Evolutionary conservation across 176 grass and related monocot species (phyloP).

Genomic region (Olyra latifolia): DNA sequence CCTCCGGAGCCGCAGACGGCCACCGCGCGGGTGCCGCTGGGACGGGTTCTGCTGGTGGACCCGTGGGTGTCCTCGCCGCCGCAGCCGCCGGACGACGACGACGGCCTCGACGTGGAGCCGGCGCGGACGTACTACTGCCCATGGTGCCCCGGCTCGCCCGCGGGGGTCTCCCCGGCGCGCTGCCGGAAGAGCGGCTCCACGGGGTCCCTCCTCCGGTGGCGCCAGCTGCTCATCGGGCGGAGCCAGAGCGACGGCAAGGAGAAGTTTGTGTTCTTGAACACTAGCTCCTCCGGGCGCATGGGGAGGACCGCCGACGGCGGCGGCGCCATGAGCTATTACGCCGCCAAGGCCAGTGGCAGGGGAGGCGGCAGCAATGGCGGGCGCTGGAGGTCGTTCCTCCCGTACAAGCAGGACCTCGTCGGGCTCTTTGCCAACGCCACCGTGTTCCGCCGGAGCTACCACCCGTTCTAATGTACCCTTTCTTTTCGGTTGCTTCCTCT

Average conservation of each 20-base stretch:
- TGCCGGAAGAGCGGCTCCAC: constrained; percentile 72
- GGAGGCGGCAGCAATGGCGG: background rate
- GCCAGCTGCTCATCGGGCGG: constrained; percentile 46
- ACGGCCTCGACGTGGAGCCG: constrained; percentile 34
- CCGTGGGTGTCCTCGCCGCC: constrained; percentile 5
- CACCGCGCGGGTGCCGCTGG: constrained; percentile 42
- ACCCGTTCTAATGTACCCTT: constrained; percentile 41
- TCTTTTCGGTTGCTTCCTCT: background rate
- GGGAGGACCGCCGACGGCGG: background rate
- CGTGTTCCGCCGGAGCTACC: constrained; percentile 46
- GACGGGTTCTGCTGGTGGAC: constrained; percentile 48
- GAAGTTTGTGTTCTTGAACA: constrained; percentile 65
- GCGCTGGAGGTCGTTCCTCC: constrained; percentile 54
- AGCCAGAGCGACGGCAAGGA: constrained; percentile 92
- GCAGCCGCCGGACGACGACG: background rate
- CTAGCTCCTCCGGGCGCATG: constrained; percentile 1
- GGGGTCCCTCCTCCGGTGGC: constrained; percentile 72
- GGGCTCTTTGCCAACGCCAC: constrained; percentile 55
- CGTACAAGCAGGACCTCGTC: constrained; percentile 62
- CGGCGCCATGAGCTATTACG: constrained; percentile 37
- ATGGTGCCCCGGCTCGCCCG: constrained; percentile 37
- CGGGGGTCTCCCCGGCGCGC: constrained; percentile 13
- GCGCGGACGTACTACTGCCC: constrained; percentile 33
- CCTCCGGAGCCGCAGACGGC: constrained; percentile 9
- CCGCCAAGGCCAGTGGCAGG: background rate